These are phyloP conservation scores for Kodamaea hsintzibuensis DNA, from an alignment of 805 yeast genomes.

Conservation along the genomic window DNA sequence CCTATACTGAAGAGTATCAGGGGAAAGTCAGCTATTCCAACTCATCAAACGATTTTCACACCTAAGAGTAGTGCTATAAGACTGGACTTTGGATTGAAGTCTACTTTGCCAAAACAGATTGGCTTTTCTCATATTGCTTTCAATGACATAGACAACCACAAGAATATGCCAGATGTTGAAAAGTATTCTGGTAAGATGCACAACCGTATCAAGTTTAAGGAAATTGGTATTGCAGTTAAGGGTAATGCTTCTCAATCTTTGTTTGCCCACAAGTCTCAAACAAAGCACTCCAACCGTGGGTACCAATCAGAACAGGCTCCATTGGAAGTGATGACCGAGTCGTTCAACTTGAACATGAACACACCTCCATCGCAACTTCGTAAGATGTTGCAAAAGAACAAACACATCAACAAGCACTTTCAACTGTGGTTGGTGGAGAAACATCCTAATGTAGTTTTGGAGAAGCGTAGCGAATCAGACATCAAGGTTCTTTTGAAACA, in stretches of 20 bases:
- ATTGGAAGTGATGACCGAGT: conserved; percentile 29
- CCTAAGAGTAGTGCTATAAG: conserved; percentile 61
- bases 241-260: conserved; percentile 30
- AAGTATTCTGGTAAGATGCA: conserved; percentile 58
- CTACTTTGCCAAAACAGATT: conserved; percentile 62
- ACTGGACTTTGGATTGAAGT: conserved; percentile 77
- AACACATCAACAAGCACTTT: conserved; percentile 52
- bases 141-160: conserved; percentile 66
- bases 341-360: conserved; percentile 31
- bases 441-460: conserved; percentile 40
- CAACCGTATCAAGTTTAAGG: conserved; percentile 67
- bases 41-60: conserved; percentile 73
- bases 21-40: conserved; percentile 45
- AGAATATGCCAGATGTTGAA: conserved; percentile 71
- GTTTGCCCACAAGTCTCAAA: conserved; percentile 30
- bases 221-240: conserved; percentile 55
- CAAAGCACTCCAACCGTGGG: conserved; percentile 12
- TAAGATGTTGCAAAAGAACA: conserved; percentile 40
- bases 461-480: conserved; percentile 23
- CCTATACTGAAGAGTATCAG: conserved; percentile 37
- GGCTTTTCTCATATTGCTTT: conserved; percentile 60
- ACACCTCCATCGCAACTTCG: conserved; percentile 31
- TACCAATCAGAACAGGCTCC: conserved; percentile 9
- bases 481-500: conserved; percentile 32
- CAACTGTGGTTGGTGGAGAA: conserved; percentile 53